Evolutionary conservation across 192 early-diverging fungal species (phyloP), one percentile per base, ranked within the genome.

Genomic region (Coemansia pectinata): DNA sequence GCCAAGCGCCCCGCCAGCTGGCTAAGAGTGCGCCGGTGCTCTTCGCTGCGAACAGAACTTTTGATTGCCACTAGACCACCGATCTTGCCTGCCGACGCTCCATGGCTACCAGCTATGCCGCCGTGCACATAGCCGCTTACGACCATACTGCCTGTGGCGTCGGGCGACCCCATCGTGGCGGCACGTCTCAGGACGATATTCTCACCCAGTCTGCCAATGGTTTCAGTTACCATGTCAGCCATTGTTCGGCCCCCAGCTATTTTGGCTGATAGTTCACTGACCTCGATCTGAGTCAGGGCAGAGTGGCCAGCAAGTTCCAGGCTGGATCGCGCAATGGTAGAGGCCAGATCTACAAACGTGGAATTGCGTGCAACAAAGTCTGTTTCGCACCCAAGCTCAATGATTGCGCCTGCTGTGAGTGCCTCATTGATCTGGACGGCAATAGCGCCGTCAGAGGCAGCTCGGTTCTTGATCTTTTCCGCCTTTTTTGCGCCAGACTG

Each of bases 311-410:
- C 48, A 33, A 19, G 52, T 2, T 34, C 65, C 29, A 63, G 40
- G 17, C 68, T 71, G 19, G 60, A 42, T 15, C 45, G 59, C 2
- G 82, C 82, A 25, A 84, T 79, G 17, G 39, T 45, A 17, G 69
- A 39, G 17, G 90, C 93, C 42, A 96, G 85, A 34, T 88, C 80
- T 36, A 89, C 87, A 85, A 97, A 97, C 53, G 90, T 74, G 29
- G 75, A 77, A 70, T 91, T 93, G 63, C 92, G 87, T 7, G 94
- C 93, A 5, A 98, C 97, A 88, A 98, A 98, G 75, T 98, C 97
- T 0, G 97, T 96, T 77, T 98, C 97, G 66, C 92, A 95, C 78
- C 72, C 75, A 55, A 92, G 89, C 85, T 93, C 91, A 29, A 92
- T 78, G 44, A 92, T 89, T 12, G 91, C 78, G 14, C 86, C 87